Percentiles rank a stretch among this genome's conserved stretches.
Conservation (phyloP, 1,284 basidiomycete species). For the Fomitopsis pinicola region DNA sequence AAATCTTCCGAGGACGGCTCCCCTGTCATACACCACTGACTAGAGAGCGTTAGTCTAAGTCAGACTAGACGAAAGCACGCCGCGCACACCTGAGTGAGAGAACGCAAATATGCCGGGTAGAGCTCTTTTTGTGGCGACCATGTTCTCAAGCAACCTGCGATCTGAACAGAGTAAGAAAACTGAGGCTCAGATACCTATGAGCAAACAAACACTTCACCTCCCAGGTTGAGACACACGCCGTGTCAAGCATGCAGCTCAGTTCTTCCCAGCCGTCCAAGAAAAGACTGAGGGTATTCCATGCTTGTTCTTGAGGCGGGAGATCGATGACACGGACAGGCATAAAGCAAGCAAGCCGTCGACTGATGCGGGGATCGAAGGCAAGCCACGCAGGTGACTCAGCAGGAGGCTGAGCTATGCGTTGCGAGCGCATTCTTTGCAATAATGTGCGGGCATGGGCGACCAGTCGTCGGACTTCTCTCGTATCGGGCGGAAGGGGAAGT, state of each 20-base stretch:
- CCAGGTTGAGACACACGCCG: slow-evolving; percentile 51
- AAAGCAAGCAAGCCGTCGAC: slow-evolving; percentile 64
- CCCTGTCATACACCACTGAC: slow-evolving; percentile 58
- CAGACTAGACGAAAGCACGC: background rate
- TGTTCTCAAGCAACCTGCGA: slow-evolving; percentile 44
- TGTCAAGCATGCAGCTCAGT: slow-evolving; percentile 40
- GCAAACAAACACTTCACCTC: slow-evolving; percentile 38
- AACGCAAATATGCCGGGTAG: slow-evolving; percentile 54
- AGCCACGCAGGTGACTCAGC: slow-evolving; percentile 45
- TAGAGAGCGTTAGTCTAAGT: slow-evolving; percentile 20
- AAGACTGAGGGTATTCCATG: slow-evolving; percentile 47
- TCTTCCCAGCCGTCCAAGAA: slow-evolving; percentile 59
- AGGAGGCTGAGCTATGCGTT: slow-evolving; percentile 33
- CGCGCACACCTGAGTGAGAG: slow-evolving; percentile 48
- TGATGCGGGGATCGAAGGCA: slow-evolving; percentile 69
- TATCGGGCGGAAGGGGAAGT: slow-evolving; percentile 32
- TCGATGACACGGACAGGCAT: slow-evolving; percentile 68
- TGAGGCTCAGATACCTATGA: background rate
- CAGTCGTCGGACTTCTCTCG: slow-evolving; percentile 33
- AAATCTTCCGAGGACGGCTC: slow-evolving; percentile 49
- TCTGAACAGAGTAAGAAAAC: slow-evolving; percentile 28
- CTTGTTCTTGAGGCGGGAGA: slow-evolving; percentile 44
- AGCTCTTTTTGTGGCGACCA: slow-evolving; percentile 39
- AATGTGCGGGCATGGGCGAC: slow-evolving; percentile 37
- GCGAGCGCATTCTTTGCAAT: slow-evolving; percentile 36